Conservation (phyloP, 2,329 filamentous ascomycete species). For the Pseudocercospora crystallina region DNA sequence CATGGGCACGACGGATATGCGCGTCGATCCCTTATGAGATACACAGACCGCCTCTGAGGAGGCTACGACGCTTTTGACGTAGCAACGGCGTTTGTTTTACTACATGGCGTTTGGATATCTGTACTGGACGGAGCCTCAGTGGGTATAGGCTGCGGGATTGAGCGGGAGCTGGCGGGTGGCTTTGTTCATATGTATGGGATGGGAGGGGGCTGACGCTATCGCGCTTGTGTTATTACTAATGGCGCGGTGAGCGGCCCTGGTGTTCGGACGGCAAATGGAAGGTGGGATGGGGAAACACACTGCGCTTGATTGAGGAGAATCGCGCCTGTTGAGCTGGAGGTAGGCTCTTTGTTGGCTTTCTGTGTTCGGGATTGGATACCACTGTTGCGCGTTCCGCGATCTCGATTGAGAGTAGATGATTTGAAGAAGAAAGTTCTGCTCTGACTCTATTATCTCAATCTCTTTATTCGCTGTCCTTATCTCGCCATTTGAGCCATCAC, state of each 20-base stretch:
- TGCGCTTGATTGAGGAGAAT: background rate
- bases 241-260: too few relatives aligned
- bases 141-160: background rate
- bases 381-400: conserved; percentile 7
- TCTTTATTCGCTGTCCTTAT: too few relatives aligned
- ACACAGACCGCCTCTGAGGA: background rate
- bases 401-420: background rate
- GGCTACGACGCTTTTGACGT: conserved; percentile 7
- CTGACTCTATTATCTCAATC: too few relatives aligned
- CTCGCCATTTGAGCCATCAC: too few relatives aligned
- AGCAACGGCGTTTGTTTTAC: background rate
- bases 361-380: conserved; percentile 10
- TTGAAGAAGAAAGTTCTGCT: too few relatives aligned
- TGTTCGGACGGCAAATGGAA: too few relatives aligned
- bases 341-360: background rate
- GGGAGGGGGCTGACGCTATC: background rate
- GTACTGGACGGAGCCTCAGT: background rate
- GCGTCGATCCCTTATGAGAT: conserved; percentile 10
- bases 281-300: background rate
- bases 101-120: background rate
- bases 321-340: background rate
- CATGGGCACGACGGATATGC: conserved; percentile 16
- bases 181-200: conserved; percentile 1
- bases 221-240: too few relatives aligned
- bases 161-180: background rate